A percentile compares a stretch with the other conserved stretches of the same genome.
These are phyloP conservation scores for Vanderwaltozyma polyspora DNA, from an alignment of 805 yeast species.

Conservation along the genomic window DNA sequence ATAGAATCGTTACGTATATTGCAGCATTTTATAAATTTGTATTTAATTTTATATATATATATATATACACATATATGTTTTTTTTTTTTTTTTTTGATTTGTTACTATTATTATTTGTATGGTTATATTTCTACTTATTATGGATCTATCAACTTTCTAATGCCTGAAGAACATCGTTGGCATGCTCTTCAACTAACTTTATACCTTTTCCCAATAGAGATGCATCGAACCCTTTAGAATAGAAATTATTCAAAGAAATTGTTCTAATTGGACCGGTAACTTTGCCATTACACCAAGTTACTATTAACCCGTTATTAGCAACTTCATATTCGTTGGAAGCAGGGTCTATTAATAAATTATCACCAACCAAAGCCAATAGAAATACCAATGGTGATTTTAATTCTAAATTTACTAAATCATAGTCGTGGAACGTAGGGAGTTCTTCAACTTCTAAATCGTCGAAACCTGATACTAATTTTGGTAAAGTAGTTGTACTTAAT, in stretches of 20 bases:
- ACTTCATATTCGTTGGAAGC: constrained; percentile 82
- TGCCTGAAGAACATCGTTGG: constrained; percentile 50
- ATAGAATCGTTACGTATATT: too few relatives aligned
- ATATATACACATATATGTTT: too few relatives aligned
- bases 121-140: too few relatives aligned
- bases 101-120: too few relatives aligned
- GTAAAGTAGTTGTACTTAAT: constrained; percentile 63
- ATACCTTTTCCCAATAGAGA: constrained; percentile 40
- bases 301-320: constrained; percentile 67
- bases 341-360: constrained; percentile 66
- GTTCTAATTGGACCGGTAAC: constrained; percentile 66
- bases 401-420: constrained; percentile 53
- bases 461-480: constrained; percentile 56
- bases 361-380: constrained; percentile 64
- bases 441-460: constrained; percentile 66
- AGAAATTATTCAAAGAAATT: constrained; percentile 42
- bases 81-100: too few relatives aligned
- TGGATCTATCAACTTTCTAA: constrained; percentile 30
- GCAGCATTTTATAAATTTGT: too few relatives aligned
- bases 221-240: constrained; percentile 46
- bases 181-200: constrained; percentile 47
- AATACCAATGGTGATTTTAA: constrained; percentile 57
- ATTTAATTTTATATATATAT: too few relatives aligned
- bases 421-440: constrained; percentile 84
- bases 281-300: constrained; percentile 59